Evolutionary conservation across 768 basidiomycete species (phyloP).

Genomic region (Suillus cothurnatus): DNA sequence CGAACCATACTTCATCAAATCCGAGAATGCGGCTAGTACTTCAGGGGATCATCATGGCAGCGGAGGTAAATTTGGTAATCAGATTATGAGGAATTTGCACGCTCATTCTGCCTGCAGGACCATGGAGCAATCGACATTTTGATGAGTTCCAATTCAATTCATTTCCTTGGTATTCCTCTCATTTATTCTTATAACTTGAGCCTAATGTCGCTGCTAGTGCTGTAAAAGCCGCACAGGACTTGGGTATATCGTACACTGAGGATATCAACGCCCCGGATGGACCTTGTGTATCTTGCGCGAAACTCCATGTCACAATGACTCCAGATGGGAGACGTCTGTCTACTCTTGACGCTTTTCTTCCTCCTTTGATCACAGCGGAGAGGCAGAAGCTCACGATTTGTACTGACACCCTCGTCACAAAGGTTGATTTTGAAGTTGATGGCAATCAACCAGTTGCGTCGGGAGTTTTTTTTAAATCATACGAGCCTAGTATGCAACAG

Average conservation of each 20-base stretch:
- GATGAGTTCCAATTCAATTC: constrained; percentile 7
- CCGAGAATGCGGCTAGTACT: constrained; percentile 25
- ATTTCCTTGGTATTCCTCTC: constrained; percentile 1
- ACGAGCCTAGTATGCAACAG: no score
- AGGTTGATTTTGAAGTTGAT: neutral
- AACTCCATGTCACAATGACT: constrained; percentile 8
- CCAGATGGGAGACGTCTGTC: constrained; percentile 16
- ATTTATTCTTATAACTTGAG: neutral
- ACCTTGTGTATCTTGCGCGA: constrained; percentile 6
- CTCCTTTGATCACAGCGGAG: constrained; percentile 9
- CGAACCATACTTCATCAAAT: constrained; percentile 36
- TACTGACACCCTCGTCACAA: constrained; percentile 13
- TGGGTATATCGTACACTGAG: constrained; percentile 5
- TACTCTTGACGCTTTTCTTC: constrained; percentile 18
- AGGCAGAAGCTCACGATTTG: constrained; percentile 17
- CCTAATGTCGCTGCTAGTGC: neutral
- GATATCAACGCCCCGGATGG: constrained; percentile 7
- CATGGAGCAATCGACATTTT: neutral
- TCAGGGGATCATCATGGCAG: constrained; percentile 4
- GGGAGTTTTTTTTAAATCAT: neutral
- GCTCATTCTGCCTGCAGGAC: neutral
- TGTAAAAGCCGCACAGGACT: neutral
- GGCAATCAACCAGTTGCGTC: neutral
- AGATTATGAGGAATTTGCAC: neutral
- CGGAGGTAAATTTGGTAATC: neutral